phyloP scores from a whole-genome alignment of 2,329 filamentous ascomycete species.

The Diaporthe nobilis region DNA sequence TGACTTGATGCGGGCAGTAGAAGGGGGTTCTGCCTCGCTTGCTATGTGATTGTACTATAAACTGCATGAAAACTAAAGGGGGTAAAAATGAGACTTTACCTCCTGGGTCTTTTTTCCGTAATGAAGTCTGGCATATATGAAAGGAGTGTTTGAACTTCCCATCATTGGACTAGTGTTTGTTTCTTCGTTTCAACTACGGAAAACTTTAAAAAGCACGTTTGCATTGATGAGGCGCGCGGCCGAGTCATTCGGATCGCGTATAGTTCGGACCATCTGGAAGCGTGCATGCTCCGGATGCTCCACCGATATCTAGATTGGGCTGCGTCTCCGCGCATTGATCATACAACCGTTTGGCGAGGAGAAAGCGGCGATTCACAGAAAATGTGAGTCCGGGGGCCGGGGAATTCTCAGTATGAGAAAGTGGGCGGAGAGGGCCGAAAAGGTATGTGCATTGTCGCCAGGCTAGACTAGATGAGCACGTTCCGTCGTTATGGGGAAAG shows the following conservation, averaged over 20 bases:
- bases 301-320: background rate
- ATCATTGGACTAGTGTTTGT: conserved; percentile 25
- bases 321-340: background rate
- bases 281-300: background rate
- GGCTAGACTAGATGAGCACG: background rate
- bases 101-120: background rate
- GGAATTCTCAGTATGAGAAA: background rate
- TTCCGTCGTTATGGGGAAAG: background rate
- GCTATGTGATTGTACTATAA: no score
- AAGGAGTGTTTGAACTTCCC: background rate
- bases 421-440: background rate
- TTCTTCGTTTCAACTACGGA: background rate
- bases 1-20: background rate
- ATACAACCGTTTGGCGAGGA: background rate
- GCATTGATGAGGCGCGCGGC: background rate
- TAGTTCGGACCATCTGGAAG: background rate
- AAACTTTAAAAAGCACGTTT: conserved; percentile 1
- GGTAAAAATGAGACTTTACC: background rate
- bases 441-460: background rate
- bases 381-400: background rate
- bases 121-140: conserved; percentile 16
- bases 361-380: background rate
- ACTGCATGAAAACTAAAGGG: background rate
- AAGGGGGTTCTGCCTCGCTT: no score
- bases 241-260: conserved; percentile 6